Evolutionary conservation across 768 basidiomycete species (phyloP).

Genomic region (Tulasnella sp.): DNA sequence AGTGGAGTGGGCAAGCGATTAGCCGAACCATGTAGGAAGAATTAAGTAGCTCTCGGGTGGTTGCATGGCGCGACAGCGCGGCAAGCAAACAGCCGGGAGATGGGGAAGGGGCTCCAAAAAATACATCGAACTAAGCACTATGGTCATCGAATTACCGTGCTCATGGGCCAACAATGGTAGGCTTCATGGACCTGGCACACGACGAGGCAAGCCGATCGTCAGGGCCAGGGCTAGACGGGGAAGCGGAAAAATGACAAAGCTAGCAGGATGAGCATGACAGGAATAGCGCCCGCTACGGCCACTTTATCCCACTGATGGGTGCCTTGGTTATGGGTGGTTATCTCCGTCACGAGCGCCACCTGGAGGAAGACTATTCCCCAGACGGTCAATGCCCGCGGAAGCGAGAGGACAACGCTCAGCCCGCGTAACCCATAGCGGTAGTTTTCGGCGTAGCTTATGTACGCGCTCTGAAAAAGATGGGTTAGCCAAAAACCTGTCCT

Average conservation of each 20-base stretch:
- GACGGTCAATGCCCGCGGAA: background rate
- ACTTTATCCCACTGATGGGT: background rate
- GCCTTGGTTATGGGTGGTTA: background rate
- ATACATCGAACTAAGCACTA: no score
- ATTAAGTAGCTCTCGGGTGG: background rate
- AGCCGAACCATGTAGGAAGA: background rate
- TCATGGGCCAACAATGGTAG: no score
- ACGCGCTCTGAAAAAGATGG: background rate
- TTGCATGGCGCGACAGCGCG: background rate
- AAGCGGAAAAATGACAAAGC: background rate
- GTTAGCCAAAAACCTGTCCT: background rate
- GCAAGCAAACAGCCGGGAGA: background rate
- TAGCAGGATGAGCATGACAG: background rate
- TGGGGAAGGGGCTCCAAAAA: no score
- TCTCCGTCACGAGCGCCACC: background rate
- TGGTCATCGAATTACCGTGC: no score
- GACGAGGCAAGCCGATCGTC: background rate
- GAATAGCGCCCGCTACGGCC: background rate
- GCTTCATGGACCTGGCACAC: no score
- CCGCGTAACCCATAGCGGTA: background rate
- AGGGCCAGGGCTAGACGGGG: background rate
- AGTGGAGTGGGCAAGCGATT: background rate
- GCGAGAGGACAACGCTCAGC: background rate
- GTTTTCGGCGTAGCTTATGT: slow-evolving; percentile 2
- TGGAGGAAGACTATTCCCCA: background rate